These are phyloP conservation scores for Mycena alexandri DNA, from an alignment of 768 basidiomycete genomes.

Conservation along the genomic window DNA sequence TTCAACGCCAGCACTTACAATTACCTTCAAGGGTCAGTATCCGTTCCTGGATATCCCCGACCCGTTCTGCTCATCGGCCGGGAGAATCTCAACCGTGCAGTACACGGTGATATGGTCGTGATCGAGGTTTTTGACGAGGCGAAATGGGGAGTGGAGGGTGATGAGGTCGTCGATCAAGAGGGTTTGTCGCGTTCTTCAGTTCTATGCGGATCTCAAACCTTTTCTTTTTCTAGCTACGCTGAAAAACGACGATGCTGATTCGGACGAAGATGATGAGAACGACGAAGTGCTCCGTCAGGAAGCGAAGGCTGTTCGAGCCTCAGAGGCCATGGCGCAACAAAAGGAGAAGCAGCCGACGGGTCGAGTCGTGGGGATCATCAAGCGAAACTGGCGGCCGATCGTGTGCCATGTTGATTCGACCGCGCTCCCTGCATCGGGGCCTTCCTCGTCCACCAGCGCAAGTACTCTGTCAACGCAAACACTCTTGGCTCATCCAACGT, in stretches of 20 bases:
- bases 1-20: constrained; percentile 97
- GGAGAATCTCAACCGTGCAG: constrained; percentile 95
- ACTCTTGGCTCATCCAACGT: constrained; percentile 94
- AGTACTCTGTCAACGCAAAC: constrained; percentile 90
- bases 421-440: constrained; percentile 78
- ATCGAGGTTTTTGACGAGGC: constrained; percentile 88
- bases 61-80: constrained; percentile 88
- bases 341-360: constrained; percentile 91
- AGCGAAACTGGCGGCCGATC: constrained; percentile 95
- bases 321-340: constrained; percentile 51
- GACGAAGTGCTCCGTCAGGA: constrained; percentile 55
- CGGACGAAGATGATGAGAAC: constrained; percentile 58
- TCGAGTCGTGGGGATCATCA: constrained; percentile 89
- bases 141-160: constrained; percentile 93
- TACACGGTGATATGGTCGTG: constrained; percentile 93
- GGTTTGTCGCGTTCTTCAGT: constrained; percentile 56
- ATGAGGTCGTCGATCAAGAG: constrained; percentile 96
- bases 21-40: constrained; percentile 90
- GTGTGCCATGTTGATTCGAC: constrained; percentile 96
- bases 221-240: constrained; percentile 69
- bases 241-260: constrained; percentile 88
- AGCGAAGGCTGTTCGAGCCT: constrained; percentile 53
- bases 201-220: constrained; percentile 12
- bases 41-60: constrained; percentile 78
- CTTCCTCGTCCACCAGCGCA: constrained; percentile 51